Evolutionary conservation across 768 basidiomycete genomes (phyloP).

Genomic region (Kwoniella dejecticola): DNA sequence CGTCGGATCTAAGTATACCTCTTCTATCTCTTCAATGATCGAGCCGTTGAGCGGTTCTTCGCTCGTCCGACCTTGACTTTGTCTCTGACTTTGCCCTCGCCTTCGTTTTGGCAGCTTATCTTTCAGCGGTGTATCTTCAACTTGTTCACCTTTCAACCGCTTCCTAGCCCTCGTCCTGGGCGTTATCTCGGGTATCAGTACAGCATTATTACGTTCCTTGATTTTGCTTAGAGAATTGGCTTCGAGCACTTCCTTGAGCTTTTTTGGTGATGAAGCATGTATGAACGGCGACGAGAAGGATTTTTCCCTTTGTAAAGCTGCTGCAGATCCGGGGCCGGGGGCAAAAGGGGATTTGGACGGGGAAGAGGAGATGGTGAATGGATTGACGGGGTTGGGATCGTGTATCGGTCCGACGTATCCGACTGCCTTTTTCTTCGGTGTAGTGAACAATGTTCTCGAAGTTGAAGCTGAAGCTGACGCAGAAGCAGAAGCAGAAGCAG

Average conservation of each 20-base stretch:
- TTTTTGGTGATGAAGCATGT: conserved; percentile 39
- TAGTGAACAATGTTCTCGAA: conserved; percentile 22
- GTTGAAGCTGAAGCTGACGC: conserved; percentile 3
- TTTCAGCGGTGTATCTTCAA: conserved; percentile 48
- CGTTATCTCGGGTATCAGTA: conserved; percentile 23
- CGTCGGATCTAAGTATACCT: not conserved
- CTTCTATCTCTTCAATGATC: not conserved
- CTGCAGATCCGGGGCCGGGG: too few species aligned
- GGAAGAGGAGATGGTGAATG: conserved; percentile 27
- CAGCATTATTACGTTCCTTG: conserved; percentile 15
- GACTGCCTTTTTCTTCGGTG: conserved; percentile 39
- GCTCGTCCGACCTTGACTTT: not conserved
- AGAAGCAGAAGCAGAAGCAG: too few species aligned
- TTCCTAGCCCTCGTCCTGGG: conserved; percentile 46
- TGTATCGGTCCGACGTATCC: conserved; percentile 40
- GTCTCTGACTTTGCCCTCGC: conserved; percentile 12
- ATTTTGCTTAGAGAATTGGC: conserved; percentile 39
- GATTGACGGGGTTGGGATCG: conserved; percentile 47
- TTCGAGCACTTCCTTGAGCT: conserved; percentile 40
- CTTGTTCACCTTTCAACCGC: conserved; percentile 39
- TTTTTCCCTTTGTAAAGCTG: conserved; percentile 3
- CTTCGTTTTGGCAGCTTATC: conserved; percentile 19
- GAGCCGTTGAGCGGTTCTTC: conserved; percentile 6
- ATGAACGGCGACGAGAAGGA: conserved; percentile 41
- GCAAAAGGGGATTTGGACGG: conserved; percentile 10